Base-by-base conservation (phyloP, 805 yeast species). In the Kodamaea jinghongensis region DNA sequence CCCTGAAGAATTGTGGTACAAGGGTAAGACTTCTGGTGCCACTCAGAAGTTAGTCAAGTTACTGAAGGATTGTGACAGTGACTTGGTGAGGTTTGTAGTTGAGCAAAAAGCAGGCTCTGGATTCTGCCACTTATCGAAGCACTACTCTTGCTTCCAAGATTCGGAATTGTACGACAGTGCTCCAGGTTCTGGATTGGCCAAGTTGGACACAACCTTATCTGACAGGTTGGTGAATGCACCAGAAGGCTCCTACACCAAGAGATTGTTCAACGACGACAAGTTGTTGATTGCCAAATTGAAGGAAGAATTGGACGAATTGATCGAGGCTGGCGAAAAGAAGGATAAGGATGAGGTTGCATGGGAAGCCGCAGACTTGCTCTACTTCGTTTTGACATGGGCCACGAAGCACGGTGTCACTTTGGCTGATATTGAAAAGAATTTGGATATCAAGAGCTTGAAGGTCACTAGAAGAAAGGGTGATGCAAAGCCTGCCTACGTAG, bases 1-100 rank as follows among this genome's bases (percentile, higher is more conserved):
- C 38, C 54, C 56, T 14, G 81, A 87, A 45, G 98, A 95, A 31
- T 73, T 93, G 43, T 93, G 99, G 99, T 85, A 82, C 61, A 93
- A 93, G 62, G 99, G 99, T 22, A 83, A 84, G 41, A 86, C 96
- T 2, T 85, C 96, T n/a, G 99, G 99, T 14, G 95, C 96, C 38
- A 86, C 95, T 1, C 99, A 93, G 66, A 72, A 73, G 49, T 71
- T 93, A 34, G 49, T 84, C 16, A 65, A 72, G 31, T 60, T 93
- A 42, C 83, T 79, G 39, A 63, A 78, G 45, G 99, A 93, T 65
- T 93, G 99, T 63, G 99, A 93, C 64, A 80, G 85, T 33, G 99
- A 93, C 60, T 86, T 95, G 47, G 65, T 93, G 53, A 83, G 86
- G 66, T 87, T 91, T 56, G 75, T 83, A 14, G 99, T 93, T 22